Conservation (phyloP, 1,139 yeast species). For the Candida dubliniensis region DNA sequence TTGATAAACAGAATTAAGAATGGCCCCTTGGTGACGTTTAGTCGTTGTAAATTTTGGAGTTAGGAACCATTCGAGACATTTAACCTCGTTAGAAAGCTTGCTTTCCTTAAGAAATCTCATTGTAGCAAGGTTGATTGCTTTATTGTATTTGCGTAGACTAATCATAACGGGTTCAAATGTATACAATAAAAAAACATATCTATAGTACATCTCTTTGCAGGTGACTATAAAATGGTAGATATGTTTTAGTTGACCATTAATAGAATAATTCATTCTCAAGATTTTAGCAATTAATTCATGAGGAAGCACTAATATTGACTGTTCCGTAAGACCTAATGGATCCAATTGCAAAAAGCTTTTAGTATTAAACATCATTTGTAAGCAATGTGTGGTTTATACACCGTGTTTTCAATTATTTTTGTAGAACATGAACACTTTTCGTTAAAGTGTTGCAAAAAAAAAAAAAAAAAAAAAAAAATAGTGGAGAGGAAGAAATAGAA, state of each 20-base stretch:
- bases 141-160: not conserved
- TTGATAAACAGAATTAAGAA: not conserved
- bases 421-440: too few relatives aligned
- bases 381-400: too few relatives aligned
- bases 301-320: conserved; percentile 4
- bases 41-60: conserved; percentile 5
- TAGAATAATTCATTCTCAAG: conserved; percentile 1
- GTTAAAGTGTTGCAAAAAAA: too few relatives aligned
- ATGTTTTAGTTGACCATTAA: not conserved
- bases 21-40: not conserved
- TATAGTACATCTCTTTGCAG: conserved; percentile 6
- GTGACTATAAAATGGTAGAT: conserved; percentile 6
- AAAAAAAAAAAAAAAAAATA: too few relatives aligned
- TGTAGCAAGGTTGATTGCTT: conserved; percentile 1
- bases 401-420: too few relatives aligned
- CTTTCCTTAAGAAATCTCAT: not conserved
- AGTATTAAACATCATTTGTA: not conserved
- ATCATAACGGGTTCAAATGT: conserved; percentile 2
- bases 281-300: conserved; percentile 6
- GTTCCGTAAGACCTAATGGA: not conserved
- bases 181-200: conserved; percentile 5
- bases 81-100: not conserved
- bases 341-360: not conserved
- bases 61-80: conserved; percentile 1
- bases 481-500: too few relatives aligned